Percentiles rank a stretch among this genome's conserved stretches.
phyloP scores from a whole-genome alignment of 2,329 filamentous ascomycete species.

The Fusarium protoensiforme region DNA sequence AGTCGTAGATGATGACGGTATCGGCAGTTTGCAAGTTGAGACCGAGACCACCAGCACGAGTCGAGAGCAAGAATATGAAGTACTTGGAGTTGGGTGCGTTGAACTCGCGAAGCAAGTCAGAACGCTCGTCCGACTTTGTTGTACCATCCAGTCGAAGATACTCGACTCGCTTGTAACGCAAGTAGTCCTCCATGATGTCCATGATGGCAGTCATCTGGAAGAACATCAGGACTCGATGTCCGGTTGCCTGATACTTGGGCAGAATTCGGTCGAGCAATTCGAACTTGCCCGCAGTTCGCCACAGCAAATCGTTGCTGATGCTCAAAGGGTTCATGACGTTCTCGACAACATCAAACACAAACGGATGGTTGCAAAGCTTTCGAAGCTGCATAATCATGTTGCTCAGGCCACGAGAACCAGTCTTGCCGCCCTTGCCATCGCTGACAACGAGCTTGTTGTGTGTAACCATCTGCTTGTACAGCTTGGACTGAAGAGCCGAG shows the following conservation, averaged over 20 bases:
- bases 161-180: slow-evolving; percentile 83
- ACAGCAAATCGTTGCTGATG: slow-evolving; percentile 90
- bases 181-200: slow-evolving; percentile 99
- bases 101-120: slow-evolving; percentile 87
- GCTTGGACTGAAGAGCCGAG: slow-evolving; percentile 89
- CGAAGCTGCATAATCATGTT: slow-evolving; percentile 99
- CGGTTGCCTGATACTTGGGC: slow-evolving; percentile 91
- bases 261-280: slow-evolving; percentile 92
- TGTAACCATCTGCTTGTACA: slow-evolving; percentile 97
- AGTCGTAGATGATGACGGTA: slow-evolving; percentile 99
- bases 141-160: slow-evolving; percentile 96
- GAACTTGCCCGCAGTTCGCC: slow-evolving; percentile 97
- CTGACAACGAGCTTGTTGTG: slow-evolving; percentile 95
- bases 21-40: slow-evolving; percentile 97
- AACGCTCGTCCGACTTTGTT: slow-evolving; percentile 97
- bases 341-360: slow-evolving; percentile 97
- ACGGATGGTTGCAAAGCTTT: slow-evolving; percentile 98
- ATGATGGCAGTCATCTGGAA: slow-evolving; percentile 99
- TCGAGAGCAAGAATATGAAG: slow-evolving; percentile 98
- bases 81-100: slow-evolving; percentile 92
- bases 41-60: slow-evolving; percentile 96
- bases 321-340: slow-evolving; percentile 95
- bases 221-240: slow-evolving; percentile 98
- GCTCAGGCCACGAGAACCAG: slow-evolving; percentile 91
- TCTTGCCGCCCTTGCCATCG: slow-evolving; percentile 95